These are phyloP conservation scores for Alopecurus myosuroides DNA, from an alignment of 176 grass and related monocot species.

Conservation along the genomic window DNA sequence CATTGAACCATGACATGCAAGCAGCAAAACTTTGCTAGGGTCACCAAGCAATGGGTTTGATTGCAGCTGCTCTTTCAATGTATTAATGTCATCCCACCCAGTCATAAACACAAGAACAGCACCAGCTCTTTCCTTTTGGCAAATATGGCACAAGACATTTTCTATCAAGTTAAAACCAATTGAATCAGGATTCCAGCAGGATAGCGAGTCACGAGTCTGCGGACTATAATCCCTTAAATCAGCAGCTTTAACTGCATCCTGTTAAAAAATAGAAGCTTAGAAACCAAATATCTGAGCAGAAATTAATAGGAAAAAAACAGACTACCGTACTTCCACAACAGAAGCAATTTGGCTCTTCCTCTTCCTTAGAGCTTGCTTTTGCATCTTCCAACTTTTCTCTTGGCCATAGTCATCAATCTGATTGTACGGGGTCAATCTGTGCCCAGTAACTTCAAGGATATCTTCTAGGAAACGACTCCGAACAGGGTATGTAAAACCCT, in stretches of 20 bases:
- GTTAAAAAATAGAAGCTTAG: constrained; percentile 36
- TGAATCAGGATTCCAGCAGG: constrained; percentile 96
- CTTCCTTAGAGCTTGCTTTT: constrained; percentile 88
- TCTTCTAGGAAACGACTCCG: constrained; percentile 85
- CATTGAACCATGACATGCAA: constrained; percentile 96
- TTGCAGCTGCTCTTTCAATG: constrained; percentile 91
- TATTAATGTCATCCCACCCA: constrained; percentile 99
- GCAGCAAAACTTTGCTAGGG: constrained; percentile 86
- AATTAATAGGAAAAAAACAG: constrained; percentile 11
- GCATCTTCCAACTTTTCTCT: constrained; percentile 99
- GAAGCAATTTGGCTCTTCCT: constrained; percentile 97
- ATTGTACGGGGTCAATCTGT: constrained; percentile 87
- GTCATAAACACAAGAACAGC: constrained; percentile 99
- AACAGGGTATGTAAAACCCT: constrained; percentile 98
- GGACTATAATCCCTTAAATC: constrained; percentile 86
- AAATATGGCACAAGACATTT: constrained; percentile 87
- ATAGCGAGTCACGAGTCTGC: constrained; percentile 74
- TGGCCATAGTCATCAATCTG: constrained; percentile 99
- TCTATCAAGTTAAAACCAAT: constrained; percentile 99
- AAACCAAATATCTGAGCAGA: constrained; percentile 7
- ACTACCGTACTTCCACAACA: constrained; percentile 69
- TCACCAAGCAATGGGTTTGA: constrained; percentile 90
- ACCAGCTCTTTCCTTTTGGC: constrained; percentile 74
- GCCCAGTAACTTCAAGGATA: constrained; percentile 80
- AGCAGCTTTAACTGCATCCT: constrained; percentile 87